These are phyloP conservation scores for Albizia julibrissin DNA, from an alignment of 306 rosid species.

Conservation along the genomic window DNA sequence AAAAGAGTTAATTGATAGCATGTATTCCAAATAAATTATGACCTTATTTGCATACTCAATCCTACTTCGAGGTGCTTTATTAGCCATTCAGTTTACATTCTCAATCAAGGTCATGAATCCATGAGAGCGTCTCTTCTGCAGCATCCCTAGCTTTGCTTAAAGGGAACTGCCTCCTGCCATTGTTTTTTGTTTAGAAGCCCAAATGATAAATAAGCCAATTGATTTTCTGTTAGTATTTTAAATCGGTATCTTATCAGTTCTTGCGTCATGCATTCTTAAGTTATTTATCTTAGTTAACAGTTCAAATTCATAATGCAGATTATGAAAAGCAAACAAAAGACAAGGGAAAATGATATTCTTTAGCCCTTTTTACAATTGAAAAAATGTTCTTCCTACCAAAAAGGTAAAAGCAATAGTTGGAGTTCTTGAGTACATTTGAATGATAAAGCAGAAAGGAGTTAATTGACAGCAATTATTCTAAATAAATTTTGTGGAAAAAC, in stretches of 20 bases:
- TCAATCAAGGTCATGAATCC: constrained; percentile 85
- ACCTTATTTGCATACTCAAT: constrained; percentile 93
- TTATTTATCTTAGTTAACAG: too few species aligned
- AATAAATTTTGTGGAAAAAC: background rate
- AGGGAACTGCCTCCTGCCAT: constrained; percentile 82
- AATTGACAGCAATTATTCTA: background rate
- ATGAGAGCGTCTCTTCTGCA: constrained; percentile 73
- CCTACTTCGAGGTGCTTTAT: constrained; percentile 71
- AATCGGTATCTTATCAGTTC: too few species aligned
- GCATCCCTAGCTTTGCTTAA: constrained; percentile 84
- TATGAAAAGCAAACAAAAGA: too few species aligned
- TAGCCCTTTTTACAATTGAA: background rate
- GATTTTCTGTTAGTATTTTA: too few species aligned
- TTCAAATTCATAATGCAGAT: too few species aligned
- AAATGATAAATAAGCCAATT: too few species aligned
- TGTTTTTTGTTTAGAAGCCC: too few species aligned
- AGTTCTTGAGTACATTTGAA: background rate
- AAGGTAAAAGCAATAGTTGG: background rate
- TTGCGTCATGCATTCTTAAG: too few species aligned
- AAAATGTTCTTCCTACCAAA: background rate
- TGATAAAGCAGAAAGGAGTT: background rate
- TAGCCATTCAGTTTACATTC: constrained; percentile 83
- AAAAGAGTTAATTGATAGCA: background rate
- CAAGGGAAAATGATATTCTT: too few species aligned
- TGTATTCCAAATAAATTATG: constrained; percentile 70